phyloP scores from a whole-genome alignment of 2,329 filamentous ascomycete species.

The Hypoxylon sp. region DNA sequence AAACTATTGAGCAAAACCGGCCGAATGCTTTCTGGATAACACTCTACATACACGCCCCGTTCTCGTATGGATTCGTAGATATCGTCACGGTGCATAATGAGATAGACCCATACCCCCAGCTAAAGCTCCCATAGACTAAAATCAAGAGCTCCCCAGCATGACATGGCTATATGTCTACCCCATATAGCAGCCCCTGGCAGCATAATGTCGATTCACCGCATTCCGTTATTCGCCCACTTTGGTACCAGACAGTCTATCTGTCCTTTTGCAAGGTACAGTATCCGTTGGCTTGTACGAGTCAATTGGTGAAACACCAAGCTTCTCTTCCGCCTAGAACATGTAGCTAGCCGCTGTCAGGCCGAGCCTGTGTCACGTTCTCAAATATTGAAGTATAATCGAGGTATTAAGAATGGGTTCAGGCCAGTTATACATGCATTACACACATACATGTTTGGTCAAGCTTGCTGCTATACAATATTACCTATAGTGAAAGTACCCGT shows the following conservation, averaged over 20 bases:
- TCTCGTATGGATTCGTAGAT: conserved; percentile 5
- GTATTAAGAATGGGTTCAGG: conserved; percentile 32
- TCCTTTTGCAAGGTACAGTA: conserved; percentile 17
- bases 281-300: conserved; percentile 28
- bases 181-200: conserved; percentile 21
- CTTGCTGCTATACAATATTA: conserved; percentile 15
- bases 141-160: conserved; percentile 9
- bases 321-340: conserved; percentile 21
- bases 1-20: conserved; percentile 20
- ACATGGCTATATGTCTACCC: conserved; percentile 30
- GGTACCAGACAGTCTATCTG: conserved; percentile 14
- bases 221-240: conserved; percentile 11
- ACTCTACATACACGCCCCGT: conserved; percentile 16
- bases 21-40: conserved; percentile 16
- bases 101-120: not conserved
- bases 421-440: conserved; percentile 24
- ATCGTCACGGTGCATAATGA: conserved; percentile 22
- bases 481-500: conserved; percentile 1
- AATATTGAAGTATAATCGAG: conserved; percentile 37
- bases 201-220: conserved; percentile 16
- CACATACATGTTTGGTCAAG: conserved; percentile 12
- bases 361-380: conserved; percentile 32
- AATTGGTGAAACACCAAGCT: conserved; percentile 21
- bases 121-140: conserved; percentile 8
- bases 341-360: conserved; percentile 31